Conservation (phyloP, 441 rosid species). For the Populus tomentosa region DNA sequence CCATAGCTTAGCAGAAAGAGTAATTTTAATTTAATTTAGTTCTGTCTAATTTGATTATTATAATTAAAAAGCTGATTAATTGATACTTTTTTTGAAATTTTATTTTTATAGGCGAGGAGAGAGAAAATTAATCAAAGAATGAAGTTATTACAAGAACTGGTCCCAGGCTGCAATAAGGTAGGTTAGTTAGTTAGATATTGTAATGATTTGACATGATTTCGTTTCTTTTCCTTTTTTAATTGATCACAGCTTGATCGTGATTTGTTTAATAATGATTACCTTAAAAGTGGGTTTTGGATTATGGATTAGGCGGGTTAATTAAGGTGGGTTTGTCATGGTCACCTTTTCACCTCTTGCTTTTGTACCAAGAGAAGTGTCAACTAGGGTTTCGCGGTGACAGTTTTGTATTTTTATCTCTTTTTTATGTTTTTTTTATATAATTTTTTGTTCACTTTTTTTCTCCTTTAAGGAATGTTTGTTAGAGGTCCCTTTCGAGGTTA, state of each 20-base stretch:
- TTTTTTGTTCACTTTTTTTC: not conserved
- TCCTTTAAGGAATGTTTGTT: conserved; percentile 11
- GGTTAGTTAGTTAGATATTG: not conserved
- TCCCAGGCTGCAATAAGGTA: conserved; percentile 61
- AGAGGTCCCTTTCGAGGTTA: conserved; percentile 27
- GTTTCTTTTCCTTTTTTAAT: conserved; percentile 13
- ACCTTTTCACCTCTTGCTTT: conserved; percentile 33
- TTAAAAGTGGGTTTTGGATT: conserved; percentile 15
- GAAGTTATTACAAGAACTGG: conserved; percentile 62
- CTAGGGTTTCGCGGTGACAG: conserved; percentile 19
- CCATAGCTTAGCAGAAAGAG: conserved; percentile 99
- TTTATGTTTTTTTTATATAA: not conserved
- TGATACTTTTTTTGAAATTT: not conserved
- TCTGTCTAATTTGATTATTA: not conserved
- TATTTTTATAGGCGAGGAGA: conserved; percentile 43
- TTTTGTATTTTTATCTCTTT: conserved; percentile 21
- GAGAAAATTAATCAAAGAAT: conserved; percentile 60
- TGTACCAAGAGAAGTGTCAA: conserved; percentile 17
- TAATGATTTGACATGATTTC: not conserved
- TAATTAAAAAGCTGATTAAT: conserved; percentile 1
- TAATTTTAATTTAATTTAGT: conserved; percentile 21
- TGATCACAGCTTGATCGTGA: conserved; percentile 31
- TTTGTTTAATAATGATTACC: conserved; percentile 7
- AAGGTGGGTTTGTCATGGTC: conserved; percentile 29
- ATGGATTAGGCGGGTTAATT: conserved; percentile 24